These are phyloP conservation scores for Cercospora zeina DNA, from an alignment of 2,329 filamentous ascomycete genomes.

Conservation along the genomic window DNA sequence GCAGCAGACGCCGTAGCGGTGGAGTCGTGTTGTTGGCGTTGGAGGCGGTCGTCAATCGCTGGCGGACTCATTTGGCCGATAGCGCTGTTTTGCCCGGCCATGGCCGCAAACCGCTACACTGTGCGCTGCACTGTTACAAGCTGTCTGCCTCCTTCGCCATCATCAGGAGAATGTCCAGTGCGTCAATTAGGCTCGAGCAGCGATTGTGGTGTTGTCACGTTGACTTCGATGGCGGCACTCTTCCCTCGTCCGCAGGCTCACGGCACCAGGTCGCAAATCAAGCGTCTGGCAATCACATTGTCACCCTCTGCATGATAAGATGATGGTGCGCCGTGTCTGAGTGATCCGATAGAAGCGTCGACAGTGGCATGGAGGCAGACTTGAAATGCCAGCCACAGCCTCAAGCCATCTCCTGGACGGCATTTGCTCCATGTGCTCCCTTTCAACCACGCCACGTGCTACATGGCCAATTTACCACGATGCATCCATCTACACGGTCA, in stretches of 20 bases:
- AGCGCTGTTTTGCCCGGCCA: not conserved
- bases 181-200: not conserved
- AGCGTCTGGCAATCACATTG: not conserved
- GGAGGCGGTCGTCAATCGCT: not conserved
- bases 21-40: not conserved
- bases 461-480: not conserved
- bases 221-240: too few species aligned
- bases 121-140: not conserved
- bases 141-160: not conserved
- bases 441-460: not conserved
- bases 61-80: not conserved
- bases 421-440: not conserved
- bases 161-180: not conserved
- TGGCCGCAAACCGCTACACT: not conserved
- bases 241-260: not conserved
- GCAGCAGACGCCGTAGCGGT: not conserved
- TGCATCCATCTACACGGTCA: not conserved
- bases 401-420: not conserved
- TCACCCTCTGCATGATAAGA: not conserved
- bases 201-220: not conserved
- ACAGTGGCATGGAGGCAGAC: not conserved
- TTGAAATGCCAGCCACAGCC: not conserved
- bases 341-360: not conserved
- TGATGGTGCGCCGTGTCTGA: not conserved
- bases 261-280: not conserved